Conservation (phyloP, 441 rosid species). For the Eutrema salsugineum region DNA sequence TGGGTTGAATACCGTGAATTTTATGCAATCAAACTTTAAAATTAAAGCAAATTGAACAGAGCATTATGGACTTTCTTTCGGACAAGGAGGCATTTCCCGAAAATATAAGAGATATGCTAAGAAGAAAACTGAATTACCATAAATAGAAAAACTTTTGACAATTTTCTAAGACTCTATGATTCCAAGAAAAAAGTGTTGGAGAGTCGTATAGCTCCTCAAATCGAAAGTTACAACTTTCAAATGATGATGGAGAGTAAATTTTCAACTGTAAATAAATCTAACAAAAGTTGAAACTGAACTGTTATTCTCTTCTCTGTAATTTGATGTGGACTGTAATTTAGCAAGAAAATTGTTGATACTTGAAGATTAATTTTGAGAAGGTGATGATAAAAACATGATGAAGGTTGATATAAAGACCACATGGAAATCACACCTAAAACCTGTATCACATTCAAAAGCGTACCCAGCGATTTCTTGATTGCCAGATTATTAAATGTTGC, state of each 20-base stretch:
- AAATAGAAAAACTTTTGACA: background rate
- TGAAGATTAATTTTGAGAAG: slow-evolving; percentile 37
- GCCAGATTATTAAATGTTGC: slow-evolving; percentile 81
- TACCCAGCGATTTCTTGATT: slow-evolving; percentile 76
- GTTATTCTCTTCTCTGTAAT: background rate
- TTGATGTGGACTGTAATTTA: background rate
- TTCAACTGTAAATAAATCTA: too few relatives aligned
- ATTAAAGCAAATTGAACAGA: background rate
- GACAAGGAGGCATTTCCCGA: background rate
- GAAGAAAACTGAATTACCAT: background rate
- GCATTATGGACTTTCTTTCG: background rate
- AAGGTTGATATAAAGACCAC: slow-evolving; percentile 97
- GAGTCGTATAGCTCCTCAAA: too few relatives aligned
- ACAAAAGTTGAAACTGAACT: background rate
- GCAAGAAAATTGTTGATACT: slow-evolving; percentile 28
- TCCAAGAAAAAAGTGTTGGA: background rate
- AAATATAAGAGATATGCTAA: too few relatives aligned
- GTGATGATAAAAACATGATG: slow-evolving; percentile 67
- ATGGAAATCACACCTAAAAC: slow-evolving; percentile 86
- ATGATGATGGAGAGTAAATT: too few relatives aligned
- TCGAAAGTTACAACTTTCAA: too few relatives aligned
- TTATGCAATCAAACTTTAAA: background rate
- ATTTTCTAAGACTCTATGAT: background rate
- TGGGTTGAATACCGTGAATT: background rate
- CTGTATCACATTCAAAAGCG: slow-evolving; percentile 85